Base-by-base conservation (phyloP, 495 filamentous ascomycete species). In the Alectoria sarmentosa region DNA sequence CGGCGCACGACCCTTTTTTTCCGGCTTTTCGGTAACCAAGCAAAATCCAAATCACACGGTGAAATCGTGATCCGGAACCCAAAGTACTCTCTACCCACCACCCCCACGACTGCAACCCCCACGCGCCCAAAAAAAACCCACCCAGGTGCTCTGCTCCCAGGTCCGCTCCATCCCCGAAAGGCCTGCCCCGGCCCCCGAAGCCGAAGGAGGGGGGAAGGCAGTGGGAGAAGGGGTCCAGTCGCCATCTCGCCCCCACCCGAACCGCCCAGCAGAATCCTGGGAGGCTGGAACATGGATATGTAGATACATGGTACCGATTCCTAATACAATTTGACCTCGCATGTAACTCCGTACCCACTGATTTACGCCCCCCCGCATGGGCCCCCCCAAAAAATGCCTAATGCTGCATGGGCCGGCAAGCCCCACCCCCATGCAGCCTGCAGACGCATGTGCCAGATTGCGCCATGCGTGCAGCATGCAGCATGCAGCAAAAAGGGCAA, bases 401-500 rank as follows among this genome's bases (percentile, higher is more conserved):
- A n/a, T n/a, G n/a, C n/a, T n/a, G n/a, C n/a, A n/a, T n/a, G n/a
- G n/a, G n/a, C 21, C 44, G 17, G 44, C 44, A 48, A 23, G 44
- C 44, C 44, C 44, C 6, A 13, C 46, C 3, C 14, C 36, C 9
- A 48, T 48, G 44, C 52, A 55, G 5, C n/a, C 28, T 49, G 46
- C 49, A 30, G 19, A 55, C 34, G 52, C 52, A 55, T 15, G 52
- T 55, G 52, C 52, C 52, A 17, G 52, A 55, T 55, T 55, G 52
- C 52, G 52, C 52, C 52, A 55, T 55, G 46, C 46, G 23, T 49
- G 46, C 46, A 49, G 46, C 42, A n/a, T 4, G 36, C 36, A 38
- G 39, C 39, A 14, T 41, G 39, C 39, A 41, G 39, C 39, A 41
- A 38, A n/a, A n/a, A n/a, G n/a, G 36, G 10, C 36, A 21, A 44